These are phyloP conservation scores for Ceriops tagal DNA, from an alignment of 345 rosid genomes.

Conservation along the genomic window DNA sequence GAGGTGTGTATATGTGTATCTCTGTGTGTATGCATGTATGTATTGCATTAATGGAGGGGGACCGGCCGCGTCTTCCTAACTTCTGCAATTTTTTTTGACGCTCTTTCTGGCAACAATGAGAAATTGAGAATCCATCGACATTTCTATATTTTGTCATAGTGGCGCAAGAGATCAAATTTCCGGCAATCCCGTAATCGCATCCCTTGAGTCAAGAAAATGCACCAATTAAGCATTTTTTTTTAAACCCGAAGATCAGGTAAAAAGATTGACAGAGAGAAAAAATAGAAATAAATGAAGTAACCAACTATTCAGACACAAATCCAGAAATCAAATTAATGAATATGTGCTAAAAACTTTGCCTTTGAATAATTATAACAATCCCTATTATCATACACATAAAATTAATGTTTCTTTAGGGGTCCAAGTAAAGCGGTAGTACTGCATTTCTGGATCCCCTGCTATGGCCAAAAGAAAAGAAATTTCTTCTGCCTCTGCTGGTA, in stretches of 20 bases:
- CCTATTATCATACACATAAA: constrained; percentile 21
- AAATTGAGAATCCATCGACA: neutral
- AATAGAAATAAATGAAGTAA: constrained; percentile 16
- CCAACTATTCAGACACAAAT: constrained; percentile 14
- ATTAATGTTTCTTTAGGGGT: constrained; percentile 31
- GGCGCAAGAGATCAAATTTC: no score
- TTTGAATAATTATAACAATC: constrained; percentile 23
- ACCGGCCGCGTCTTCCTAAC: no score
- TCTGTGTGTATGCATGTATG: no score
- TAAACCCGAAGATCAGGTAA: neutral
- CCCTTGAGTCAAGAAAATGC: no score
- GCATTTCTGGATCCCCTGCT: constrained; percentile 65
- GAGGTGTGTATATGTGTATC: no score
- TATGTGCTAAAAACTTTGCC: constrained; percentile 27
- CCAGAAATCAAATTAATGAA: constrained; percentile 13
- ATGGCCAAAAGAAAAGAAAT: constrained; percentile 68
- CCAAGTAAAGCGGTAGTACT: constrained; percentile 55
- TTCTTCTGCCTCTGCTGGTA: constrained; percentile 44
- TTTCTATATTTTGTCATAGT: no score
- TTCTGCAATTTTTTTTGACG: no score
- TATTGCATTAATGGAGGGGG: no score
- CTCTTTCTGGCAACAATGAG: neutral
- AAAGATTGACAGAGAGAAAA: neutral
- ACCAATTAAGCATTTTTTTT: no score
- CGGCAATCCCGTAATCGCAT: no score